These are phyloP conservation scores for Carex kokanica DNA, from an alignment of 176 grass and related monocot species.

Conservation along the genomic window DNA sequence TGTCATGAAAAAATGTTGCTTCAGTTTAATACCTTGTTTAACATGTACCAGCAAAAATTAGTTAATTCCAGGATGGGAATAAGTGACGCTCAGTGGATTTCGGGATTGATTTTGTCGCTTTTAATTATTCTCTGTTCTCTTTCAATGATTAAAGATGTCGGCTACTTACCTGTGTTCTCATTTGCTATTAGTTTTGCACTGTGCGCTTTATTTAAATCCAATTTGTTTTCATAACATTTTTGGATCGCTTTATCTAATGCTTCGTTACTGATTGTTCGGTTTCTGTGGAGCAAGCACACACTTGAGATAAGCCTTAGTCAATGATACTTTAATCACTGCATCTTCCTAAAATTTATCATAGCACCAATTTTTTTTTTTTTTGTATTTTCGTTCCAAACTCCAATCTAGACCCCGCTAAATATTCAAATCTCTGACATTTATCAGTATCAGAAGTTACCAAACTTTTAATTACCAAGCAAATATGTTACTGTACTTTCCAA, in stretches of 20 bases:
- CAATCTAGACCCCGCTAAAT: neutral
- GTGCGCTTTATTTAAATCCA: neutral
- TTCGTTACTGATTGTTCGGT: neutral
- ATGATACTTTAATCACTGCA: neutral
- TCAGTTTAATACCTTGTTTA: neutral
- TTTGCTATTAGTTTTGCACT: constrained; percentile 20
- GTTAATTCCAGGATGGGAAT: constrained; percentile 7
- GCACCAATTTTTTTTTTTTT: neutral
- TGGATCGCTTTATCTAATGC: neutral
- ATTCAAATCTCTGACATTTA: neutral
- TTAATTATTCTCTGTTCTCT: constrained; percentile 18
- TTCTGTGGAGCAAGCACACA: neutral
- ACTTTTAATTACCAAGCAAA: no score
- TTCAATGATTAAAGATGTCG: constrained; percentile 35
- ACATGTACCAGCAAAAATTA: constrained; percentile 4
- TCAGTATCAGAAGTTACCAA: no score
- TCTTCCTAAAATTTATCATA: neutral
- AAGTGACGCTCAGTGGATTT: constrained; percentile 24
- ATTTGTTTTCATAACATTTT: constrained; percentile 11
- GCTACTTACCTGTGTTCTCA: constrained; percentile 25
- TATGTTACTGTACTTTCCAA: no score
- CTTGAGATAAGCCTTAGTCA: neutral
- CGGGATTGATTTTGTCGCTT: constrained; percentile 22
- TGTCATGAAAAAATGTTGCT: neutral
- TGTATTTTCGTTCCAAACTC: no score